A percentile compares a stretch with the other conserved stretches of the same genome.
Conservation (phyloP, 345 rosid species). For the Gossypium sturtianum region DNA sequence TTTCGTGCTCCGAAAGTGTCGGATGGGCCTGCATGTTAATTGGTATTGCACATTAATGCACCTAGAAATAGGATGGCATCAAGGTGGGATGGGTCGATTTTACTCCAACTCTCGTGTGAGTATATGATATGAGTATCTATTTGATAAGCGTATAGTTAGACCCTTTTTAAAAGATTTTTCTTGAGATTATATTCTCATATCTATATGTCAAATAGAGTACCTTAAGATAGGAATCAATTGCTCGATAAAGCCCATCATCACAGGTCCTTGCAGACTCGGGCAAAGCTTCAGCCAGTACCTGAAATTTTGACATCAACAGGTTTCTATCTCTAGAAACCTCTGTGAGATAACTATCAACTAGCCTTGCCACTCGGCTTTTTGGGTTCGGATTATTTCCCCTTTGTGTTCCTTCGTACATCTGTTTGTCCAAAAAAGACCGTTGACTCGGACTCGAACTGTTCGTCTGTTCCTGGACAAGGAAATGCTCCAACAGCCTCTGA, state of each 20-base stretch:
- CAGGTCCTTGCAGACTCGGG: slow-evolving; percentile 96
- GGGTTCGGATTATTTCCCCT: slow-evolving; percentile 52
- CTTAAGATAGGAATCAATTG: slow-evolving; percentile 56
- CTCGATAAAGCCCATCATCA: slow-evolving; percentile 96
- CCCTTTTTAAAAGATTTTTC: no score
- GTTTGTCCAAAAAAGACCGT: slow-evolving; percentile 53
- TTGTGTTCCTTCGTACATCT: slow-evolving; percentile 43
- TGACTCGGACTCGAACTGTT: slow-evolving; percentile 75
- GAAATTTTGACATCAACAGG: slow-evolving; percentile 81
- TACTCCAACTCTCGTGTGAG: no score
- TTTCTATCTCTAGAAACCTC: slow-evolving; percentile 94
- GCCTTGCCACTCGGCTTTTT: slow-evolving; percentile 94
- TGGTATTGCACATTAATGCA: not conserved
- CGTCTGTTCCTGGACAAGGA: slow-evolving; percentile 84
- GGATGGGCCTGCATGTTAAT: slow-evolving; percentile 71
- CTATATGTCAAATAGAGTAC: not conserved
- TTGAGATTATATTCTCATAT: no score
- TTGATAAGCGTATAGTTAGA: no score
- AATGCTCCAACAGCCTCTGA: slow-evolving; percentile 90
- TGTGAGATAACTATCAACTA: slow-evolving; percentile 92
- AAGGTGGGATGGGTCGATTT: no score
- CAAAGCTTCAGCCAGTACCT: slow-evolving; percentile 90
- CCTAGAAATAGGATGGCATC: not conserved
- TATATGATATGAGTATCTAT: not conserved
- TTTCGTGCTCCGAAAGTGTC: slow-evolving; percentile 85